Percentiles rank a stretch among this genome's conserved stretches.
Evolutionary conservation across 192 early-diverging fungal genomes (phyloP).

Genomic region (Coemansia erecta): DNA sequence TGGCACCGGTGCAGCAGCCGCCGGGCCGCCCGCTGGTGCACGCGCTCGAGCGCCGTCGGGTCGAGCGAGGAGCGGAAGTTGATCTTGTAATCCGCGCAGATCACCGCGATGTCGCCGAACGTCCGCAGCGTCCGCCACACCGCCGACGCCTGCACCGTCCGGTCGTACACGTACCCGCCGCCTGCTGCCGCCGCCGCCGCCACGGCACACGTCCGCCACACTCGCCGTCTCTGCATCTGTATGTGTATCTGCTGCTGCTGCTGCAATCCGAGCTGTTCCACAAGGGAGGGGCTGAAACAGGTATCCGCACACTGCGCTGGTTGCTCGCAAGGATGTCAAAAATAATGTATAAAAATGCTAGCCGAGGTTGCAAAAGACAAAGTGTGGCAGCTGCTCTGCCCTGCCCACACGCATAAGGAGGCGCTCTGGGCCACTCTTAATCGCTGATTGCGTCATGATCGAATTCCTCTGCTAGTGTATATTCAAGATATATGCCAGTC

Average conservation of each 20-base stretch:
- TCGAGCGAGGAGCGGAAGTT: slow-evolving; percentile 70
- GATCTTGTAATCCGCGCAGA: slow-evolving; percentile 70
- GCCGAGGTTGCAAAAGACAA: no score
- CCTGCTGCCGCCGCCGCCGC: background rate
- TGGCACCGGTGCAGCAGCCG: slow-evolving; percentile 74
- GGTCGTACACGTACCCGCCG: slow-evolving; percentile 40
- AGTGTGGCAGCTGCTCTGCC: no score
- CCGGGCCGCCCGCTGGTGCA: slow-evolving; percentile 73
- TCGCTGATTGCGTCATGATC: no score
- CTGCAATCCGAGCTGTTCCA: no score
- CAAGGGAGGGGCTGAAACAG: no score
- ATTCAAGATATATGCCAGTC: no score
- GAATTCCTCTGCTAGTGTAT: background rate
- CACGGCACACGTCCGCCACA: background rate
- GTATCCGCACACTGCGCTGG: no score
- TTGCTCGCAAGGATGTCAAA: no score
- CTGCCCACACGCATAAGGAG: no score
- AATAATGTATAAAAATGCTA: no score
- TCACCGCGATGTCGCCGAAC: slow-evolving; percentile 27
- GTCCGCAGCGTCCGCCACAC: slow-evolving; percentile 41
- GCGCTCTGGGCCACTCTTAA: no score
- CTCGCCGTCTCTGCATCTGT: background rate
- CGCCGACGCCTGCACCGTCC: slow-evolving; percentile 38
- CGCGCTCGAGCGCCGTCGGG: slow-evolving; percentile 55
- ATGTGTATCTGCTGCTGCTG: background rate